Conservation (phyloP, 495 filamentous ascomycete genomes). For the Cairneyella variabilis region DNA sequence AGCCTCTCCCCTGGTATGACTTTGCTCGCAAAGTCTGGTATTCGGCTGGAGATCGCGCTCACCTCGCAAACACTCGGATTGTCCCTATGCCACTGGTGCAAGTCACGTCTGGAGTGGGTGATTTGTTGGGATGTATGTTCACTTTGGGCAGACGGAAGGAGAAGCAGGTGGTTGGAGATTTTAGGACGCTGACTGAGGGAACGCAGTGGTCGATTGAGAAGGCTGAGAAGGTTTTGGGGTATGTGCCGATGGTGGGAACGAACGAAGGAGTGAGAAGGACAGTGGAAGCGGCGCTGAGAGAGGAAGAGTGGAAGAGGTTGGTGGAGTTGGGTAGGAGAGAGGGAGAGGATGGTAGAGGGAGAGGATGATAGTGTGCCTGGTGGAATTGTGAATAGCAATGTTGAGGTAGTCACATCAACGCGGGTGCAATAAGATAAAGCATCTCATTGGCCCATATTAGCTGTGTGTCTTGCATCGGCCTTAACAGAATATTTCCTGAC, state of each 20-base stretch:
- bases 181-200: neutral
- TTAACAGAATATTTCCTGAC: too few relatives aligned
- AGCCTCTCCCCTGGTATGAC: conserved; percentile 92
- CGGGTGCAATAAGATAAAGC: too few relatives aligned
- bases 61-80: neutral
- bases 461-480: too few relatives aligned
- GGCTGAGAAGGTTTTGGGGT: conserved; percentile 6
- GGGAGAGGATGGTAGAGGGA: too few relatives aligned
- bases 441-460: too few relatives aligned
- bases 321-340: neutral
- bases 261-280: conserved; percentile 1
- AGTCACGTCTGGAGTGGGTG: neutral
- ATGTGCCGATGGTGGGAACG: neutral
- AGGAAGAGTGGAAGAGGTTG: neutral
- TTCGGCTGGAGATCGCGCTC: conserved; percentile 46
- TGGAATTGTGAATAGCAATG: too few relatives aligned
- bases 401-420: too few relatives aligned
- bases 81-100: conserved; percentile 2
- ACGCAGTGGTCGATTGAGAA: conserved; percentile 1
- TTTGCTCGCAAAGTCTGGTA: conserved; percentile 76
- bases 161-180: neutral
- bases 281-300: neutral
- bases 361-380: too few relatives aligned
- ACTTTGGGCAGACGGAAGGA: conserved; percentile 3
- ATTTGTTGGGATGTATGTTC: conserved; percentile 9